Evolutionary conservation across 257 asterid genomes (phyloP), one percentile per base, ranked within the genome.

Genomic region (Eustoma russellianum): DNA sequence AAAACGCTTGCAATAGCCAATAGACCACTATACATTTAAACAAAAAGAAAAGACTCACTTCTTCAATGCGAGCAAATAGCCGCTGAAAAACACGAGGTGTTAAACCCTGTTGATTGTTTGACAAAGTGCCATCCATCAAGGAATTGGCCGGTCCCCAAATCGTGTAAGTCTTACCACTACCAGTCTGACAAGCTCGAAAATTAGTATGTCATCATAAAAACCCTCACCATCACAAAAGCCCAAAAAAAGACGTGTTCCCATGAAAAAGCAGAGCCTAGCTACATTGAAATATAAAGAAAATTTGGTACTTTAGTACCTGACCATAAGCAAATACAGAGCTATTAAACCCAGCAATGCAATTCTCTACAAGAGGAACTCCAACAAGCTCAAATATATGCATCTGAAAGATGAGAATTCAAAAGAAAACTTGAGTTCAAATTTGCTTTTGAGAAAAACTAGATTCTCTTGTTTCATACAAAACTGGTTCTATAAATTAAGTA

Each of bases 311-410:
- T 51, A 58, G 38, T 66, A 92, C 99, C 95, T 92, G 99, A 43
- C 99, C 99, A 33, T 85, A 88, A 9, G 99, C 99, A 80, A 92
- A 92, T 60, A 85, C 99, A 0, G 99, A 92, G 76, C 97, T 88
- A 69, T 88, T 92, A 57, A 92, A 92, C n/a, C 99, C 99, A 61
- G 94, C 83, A 11, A 92, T 88, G 66, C 99, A 92, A 71, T 88
- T 88, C 71, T 92, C 99, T 43, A 92, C 80, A 18, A 92, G 81
- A 10, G 99, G 99, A 66, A 86, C 97, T 54, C 99, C 99, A 47
- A 88, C 79, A 28, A 82, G 91, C 76, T 92, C 83, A 48, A 88
- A 92, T 77, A 92, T 85, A 68, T 92, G 93, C 68, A 65, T 67
- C 98, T 91, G 88, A 65, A 75, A 77, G 24, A 65, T 13, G 67